A percentile compares a stretch with the other conserved stretches of the same genome.
These are phyloP conservation scores for Hydrangea macrophylla DNA, from an alignment of 148 eudicot species.

Conservation along the genomic window DNA sequence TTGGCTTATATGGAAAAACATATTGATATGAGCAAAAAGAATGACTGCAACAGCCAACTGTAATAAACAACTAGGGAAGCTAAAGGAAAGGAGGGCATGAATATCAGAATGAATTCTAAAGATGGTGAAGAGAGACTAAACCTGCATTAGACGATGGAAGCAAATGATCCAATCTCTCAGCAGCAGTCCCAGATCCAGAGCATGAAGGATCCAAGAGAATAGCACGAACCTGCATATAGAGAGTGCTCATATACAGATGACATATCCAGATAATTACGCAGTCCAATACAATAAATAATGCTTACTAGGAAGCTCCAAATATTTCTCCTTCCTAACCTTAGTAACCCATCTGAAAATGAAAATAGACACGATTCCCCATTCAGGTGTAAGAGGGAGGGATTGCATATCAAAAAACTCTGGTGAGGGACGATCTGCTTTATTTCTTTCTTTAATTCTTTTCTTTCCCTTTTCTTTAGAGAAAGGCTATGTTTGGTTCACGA, in stretches of 20 bases:
- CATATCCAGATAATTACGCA: not conserved
- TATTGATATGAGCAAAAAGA: not conserved
- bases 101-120: not conserved
- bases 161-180: slow-evolving; percentile 85
- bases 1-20: too few species aligned
- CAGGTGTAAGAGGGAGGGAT: not conserved
- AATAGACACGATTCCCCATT: not conserved
- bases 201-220: slow-evolving; percentile 98
- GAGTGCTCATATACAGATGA: not conserved
- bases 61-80: not conserved
- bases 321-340: not conserved
- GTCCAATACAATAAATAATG: not conserved
- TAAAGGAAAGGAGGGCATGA: not conserved
- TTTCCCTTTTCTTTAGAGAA: too few species aligned
- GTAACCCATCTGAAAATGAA: not conserved
- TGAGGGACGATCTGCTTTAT: not conserved
- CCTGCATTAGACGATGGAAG: slow-evolving; percentile 77
- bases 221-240: slow-evolving; percentile 61
- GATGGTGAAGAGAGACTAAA: slow-evolving; percentile 7
- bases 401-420: not conserved
- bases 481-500: too few species aligned
- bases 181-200: slow-evolving; percentile 97
- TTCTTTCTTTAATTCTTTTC: not conserved
- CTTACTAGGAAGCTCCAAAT: not conserved
- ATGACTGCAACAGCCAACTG: not conserved